Percentiles rank a stretch among this genome's conserved stretches.
These are phyloP conservation scores for Saccharum spontaneum DNA, from an alignment of 176 grass and related monocot genomes.

Conservation along the genomic window DNA sequence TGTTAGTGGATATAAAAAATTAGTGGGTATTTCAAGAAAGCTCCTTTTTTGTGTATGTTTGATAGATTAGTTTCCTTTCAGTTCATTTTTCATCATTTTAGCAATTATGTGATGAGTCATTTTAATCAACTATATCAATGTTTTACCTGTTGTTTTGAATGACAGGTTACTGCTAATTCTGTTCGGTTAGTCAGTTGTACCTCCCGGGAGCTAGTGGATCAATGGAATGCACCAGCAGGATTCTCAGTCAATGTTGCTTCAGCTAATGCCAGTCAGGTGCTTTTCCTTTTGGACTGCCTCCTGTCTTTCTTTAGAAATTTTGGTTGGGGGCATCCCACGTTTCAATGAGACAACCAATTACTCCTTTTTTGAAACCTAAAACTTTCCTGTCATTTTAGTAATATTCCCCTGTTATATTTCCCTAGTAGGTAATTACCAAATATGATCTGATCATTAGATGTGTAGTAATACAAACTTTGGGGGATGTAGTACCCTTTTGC, in stretches of 20 bases:
- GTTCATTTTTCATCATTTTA: not conserved
- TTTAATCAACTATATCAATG: conserved; percentile 5
- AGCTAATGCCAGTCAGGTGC: conserved; percentile 89
- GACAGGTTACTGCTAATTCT: conserved; percentile 79
- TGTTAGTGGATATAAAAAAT: not conserved
- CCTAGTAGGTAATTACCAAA: not conserved
- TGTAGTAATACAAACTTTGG: not conserved
- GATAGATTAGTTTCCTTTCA: not conserved
- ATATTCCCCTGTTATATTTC: not conserved
- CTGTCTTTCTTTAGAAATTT: not conserved
- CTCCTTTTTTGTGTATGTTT: not conserved
- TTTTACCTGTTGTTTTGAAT: conserved; percentile 30
- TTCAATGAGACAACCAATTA: not conserved
- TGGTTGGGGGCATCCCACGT: not conserved
- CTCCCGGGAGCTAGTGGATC: conserved; percentile 82
- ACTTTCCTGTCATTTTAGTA: not conserved
- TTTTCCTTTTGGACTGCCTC: not conserved
- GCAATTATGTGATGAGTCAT: not conserved
- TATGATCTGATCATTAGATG: not conserved
- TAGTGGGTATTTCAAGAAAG: not conserved
- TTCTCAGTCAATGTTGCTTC: conserved; percentile 95
- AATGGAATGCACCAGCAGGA: conserved; percentile 84
- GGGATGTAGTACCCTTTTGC: not conserved
- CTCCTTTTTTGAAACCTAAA: not conserved
- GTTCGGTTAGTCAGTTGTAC: conserved; percentile 83